Evolutionary conservation across 805 yeast species (phyloP).

Genomic region (Saturnispora ahearnii): DNA sequence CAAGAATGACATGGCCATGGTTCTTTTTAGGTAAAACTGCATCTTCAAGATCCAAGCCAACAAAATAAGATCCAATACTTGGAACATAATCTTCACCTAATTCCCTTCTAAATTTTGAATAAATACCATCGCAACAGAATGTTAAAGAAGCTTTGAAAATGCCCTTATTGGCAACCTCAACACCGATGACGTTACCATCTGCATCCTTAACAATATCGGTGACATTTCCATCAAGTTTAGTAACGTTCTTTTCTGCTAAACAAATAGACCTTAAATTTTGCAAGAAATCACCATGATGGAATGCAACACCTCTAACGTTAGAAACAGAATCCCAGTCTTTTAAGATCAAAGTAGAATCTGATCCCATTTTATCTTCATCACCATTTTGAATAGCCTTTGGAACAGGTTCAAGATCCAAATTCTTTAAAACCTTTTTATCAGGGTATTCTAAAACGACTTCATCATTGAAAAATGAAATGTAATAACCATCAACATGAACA

Average conservation of each 20-base stretch:
- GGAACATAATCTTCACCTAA: slow-evolving; percentile 57
- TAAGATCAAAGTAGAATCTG: slow-evolving; percentile 41
- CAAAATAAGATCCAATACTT: slow-evolving; percentile 69
- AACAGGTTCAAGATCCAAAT: slow-evolving; percentile 36
- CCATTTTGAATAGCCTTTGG: slow-evolving; percentile 48
- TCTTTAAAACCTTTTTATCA: slow-evolving; percentile 40
- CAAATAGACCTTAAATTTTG: slow-evolving; percentile 68
- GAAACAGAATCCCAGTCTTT: slow-evolving; percentile 52
- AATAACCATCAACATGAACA: slow-evolving; percentile 68
- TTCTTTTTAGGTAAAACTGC: slow-evolving; percentile 66
- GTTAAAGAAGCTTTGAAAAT: slow-evolving; percentile 55
- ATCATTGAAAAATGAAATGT: slow-evolving; percentile 57
- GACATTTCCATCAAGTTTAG: slow-evolving; percentile 79
- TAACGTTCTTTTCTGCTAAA: slow-evolving; percentile 59
- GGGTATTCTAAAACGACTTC: slow-evolving; percentile 64
- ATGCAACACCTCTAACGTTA: slow-evolving; percentile 66
- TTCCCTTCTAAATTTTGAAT: slow-evolving; percentile 81
- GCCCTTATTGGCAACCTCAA: slow-evolving; percentile 43
- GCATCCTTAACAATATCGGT: slow-evolving; percentile 49
- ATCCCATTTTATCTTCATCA: slow-evolving; percentile 42
- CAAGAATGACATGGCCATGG: slow-evolving; percentile 87
- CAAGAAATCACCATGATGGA: slow-evolving; percentile 88
- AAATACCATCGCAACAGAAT: slow-evolving; percentile 86
- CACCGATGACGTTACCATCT: slow-evolving; percentile 56
- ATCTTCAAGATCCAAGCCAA: slow-evolving; percentile 68